These are phyloP conservation scores for Kwoniella shivajii DNA, from an alignment of 1,284 basidiomycete species.

Conservation along the genomic window DNA sequence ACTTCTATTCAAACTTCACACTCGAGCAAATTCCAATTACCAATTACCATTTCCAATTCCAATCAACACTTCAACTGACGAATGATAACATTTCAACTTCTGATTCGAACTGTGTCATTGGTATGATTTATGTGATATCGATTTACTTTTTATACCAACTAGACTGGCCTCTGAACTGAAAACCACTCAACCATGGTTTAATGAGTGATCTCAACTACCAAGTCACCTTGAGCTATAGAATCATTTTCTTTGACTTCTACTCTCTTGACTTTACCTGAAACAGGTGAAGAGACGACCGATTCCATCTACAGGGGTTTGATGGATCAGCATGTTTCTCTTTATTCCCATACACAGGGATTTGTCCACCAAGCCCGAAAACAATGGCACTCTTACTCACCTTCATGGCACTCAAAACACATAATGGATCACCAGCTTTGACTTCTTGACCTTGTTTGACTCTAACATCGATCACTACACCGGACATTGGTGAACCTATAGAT, in stretches of 20 bases:
- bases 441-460: slow-evolving; percentile 94
- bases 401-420: slow-evolving; percentile 79
- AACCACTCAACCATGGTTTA: not conserved
- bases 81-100: too few species aligned
- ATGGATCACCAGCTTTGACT: slow-evolving; percentile 91
- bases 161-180: too few species aligned
- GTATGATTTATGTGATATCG: too few species aligned
- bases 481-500: slow-evolving; percentile 93
- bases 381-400: slow-evolving; percentile 61
- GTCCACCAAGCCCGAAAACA: not conserved
- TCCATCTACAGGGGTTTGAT: slow-evolving; percentile 71
- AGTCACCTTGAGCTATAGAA: slow-evolving; percentile 53
- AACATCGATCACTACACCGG: slow-evolving; percentile 96
- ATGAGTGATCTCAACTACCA: slow-evolving; percentile 50
- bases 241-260: slow-evolving; percentile 75
- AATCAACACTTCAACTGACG: too few species aligned
- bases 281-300: slow-evolving; percentile 90
- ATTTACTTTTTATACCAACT: too few species aligned
- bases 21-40: too few species aligned
- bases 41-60: too few species aligned
- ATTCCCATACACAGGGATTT: not conserved
- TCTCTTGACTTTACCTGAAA: slow-evolving; percentile 91
- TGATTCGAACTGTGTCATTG: too few species aligned
- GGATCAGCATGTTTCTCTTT: not conserved
- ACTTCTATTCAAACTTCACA: too few species aligned